A percentile compares a stretch with the other conserved stretches of the same genome.
These are phyloP conservation scores for Hansenula anomala DNA, from an alignment of 1,139 yeast species.

Conservation along the genomic window DNA sequence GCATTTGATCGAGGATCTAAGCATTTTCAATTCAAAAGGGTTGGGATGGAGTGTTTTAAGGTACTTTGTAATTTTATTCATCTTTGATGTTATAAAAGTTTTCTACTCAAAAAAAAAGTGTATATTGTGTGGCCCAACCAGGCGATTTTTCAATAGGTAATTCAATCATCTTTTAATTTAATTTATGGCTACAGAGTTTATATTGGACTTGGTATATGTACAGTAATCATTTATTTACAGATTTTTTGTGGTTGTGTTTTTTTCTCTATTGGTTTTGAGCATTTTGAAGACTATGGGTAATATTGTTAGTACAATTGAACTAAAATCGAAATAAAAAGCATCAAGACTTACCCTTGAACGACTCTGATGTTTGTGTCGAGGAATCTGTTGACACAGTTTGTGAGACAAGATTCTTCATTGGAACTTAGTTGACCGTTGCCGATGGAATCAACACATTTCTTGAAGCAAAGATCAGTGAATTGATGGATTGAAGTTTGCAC, in stretches of 20 bases:
- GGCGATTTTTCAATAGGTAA: too few relatives aligned
- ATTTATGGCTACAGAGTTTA: too few relatives aligned
- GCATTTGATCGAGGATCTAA: too few relatives aligned
- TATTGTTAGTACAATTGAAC: background rate
- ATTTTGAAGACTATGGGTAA: slow-evolving; percentile 17
- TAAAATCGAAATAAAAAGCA: background rate
- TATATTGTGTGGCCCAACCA: too few relatives aligned
- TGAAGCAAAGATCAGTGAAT: slow-evolving; percentile 88
- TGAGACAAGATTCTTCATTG: slow-evolving; percentile 67
- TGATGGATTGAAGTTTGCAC: slow-evolving; percentile 82
- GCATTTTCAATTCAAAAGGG: too few relatives aligned
- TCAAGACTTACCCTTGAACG: slow-evolving; percentile 49
- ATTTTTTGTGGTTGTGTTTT: too few relatives aligned
- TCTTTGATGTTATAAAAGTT: too few relatives aligned
- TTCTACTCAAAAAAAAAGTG: too few relatives aligned
- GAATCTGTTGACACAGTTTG: slow-evolving; percentile 79
- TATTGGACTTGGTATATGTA: background rate
- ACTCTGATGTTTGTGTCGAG: slow-evolving; percentile 85
- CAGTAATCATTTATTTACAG: background rate
- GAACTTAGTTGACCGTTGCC: slow-evolving; percentile 46
- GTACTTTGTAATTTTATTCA: too few relatives aligned
- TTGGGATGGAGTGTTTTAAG: too few relatives aligned
- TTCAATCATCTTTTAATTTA: too few relatives aligned
- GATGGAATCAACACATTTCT: slow-evolving; percentile 67
- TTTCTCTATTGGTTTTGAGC: slow-evolving; percentile 13